Percentiles rank a stretch among this genome's conserved stretches.
phyloP scores from a whole-genome alignment of 1,284 basidiomycete species.

The Kalmanozyma brasiliensis region DNA sequence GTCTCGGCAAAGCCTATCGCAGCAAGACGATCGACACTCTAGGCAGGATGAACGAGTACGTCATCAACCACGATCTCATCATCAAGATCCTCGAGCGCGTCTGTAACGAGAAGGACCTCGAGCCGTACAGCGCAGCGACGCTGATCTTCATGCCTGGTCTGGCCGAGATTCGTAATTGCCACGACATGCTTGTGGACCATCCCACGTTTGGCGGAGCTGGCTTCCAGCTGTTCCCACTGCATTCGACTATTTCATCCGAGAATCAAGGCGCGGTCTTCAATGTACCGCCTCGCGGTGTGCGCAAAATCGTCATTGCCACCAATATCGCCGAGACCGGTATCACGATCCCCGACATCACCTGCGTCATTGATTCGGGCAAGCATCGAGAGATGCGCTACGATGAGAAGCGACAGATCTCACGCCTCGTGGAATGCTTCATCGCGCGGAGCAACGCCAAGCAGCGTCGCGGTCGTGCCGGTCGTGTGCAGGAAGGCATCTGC shows the following conservation, averaged over 20 bases:
- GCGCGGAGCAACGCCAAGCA: conserved; percentile 94
- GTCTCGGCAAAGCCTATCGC: conserved; percentile 74
- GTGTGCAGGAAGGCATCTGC: conserved; percentile 88
- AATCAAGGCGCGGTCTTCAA: conserved; percentile 91
- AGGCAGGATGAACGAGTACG: conserved; percentile 86
- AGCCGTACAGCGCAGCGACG: conserved; percentile 80
- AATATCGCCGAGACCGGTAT: conserved; percentile 91
- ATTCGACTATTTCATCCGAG: conserved; percentile 78
- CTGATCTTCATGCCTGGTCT: conserved; percentile 92
- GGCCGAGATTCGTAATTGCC: conserved; percentile 85
- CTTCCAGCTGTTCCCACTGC: conserved; percentile 89
- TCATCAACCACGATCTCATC: conserved; percentile 75
- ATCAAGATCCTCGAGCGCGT: conserved; percentile 84
- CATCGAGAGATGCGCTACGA: conserved; percentile 80
- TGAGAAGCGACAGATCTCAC: conserved; percentile 95
- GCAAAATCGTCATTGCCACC: conserved; percentile 86
- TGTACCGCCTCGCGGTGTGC: conserved; percentile 79
- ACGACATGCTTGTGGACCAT: conserved; percentile 84
- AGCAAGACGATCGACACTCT: conserved; percentile 80
- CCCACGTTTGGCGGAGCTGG: conserved; percentile 75
- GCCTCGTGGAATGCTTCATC: conserved; percentile 90
- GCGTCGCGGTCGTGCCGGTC: conserved; percentile 88
- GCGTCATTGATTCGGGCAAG: conserved; percentile 94
- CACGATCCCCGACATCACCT: conserved; percentile 97
- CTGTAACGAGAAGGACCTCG: conserved; percentile 76